Evolutionary conservation across 345 rosid genomes (phyloP), one percentile per base, ranked within the genome.

Genomic region (Garcia nutans): DNA sequence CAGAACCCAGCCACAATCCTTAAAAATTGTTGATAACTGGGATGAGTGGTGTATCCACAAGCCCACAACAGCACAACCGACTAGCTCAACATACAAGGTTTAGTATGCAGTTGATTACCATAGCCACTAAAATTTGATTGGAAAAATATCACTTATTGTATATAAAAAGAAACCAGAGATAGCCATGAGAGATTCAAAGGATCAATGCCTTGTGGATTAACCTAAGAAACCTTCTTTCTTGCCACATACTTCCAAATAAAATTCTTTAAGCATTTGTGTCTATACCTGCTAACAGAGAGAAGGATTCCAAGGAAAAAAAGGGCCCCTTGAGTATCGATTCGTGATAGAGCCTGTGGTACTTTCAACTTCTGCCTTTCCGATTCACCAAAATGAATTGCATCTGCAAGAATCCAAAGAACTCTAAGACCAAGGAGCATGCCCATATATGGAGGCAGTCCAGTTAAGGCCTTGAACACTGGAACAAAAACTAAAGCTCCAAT

Each of bases 361-460:
- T 94, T 94, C 71, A 94, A 86, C 85, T 72, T 84, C 81, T 94
- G 95, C 81, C 97, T 84, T 82, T 91, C 97, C 11, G 97, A 92
- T 83, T 94, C 98, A 47, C 98, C 98, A 68, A 83, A 92, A 80
- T 92, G 98, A 84, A 94, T 92, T 66, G 97, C 97, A 79, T 94
- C 98, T 0, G 98, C 92, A 74, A 94, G 89, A 84, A 92, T 86
- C 98, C 98, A 94, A 20, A 94, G 97, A 76, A 92, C 97, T 84
- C 98, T 97, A 37, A 94, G 98, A 63, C 98, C 97, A 24, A 94
- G 86, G 77, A 94, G 87, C 80, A 94, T 90, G 26, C 98, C 98
- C 95, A 94, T 90, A 86, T 78, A 92, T 62, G 98, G 98, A 87
- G 98, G 98, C 83, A 94, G 81, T 77, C 98, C 97, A 41, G 98